A percentile compares a stretch with the other conserved stretches of the same genome.
Conservation (phyloP, 1,284 basidiomycete species). For the Ganoderma leucocontextum region DNA sequence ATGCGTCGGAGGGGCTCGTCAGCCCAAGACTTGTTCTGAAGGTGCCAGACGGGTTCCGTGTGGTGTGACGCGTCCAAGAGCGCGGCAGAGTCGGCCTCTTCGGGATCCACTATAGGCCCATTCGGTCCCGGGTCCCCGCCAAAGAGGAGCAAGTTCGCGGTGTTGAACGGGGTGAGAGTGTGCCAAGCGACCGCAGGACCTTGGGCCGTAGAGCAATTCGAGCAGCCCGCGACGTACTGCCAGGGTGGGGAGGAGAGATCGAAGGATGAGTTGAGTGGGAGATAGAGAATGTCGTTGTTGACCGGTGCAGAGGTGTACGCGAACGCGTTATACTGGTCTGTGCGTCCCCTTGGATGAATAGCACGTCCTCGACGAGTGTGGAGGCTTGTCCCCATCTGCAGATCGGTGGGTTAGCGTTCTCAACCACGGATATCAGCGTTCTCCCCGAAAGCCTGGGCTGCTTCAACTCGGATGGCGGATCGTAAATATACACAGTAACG, state of each 20-base stretch:
- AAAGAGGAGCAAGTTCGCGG: conserved; percentile 65
- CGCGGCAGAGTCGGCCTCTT: conserved; percentile 68
- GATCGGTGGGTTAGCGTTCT: neutral
- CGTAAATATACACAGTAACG: neutral
- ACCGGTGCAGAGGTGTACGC: conserved; percentile 81
- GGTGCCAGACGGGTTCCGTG: conserved; percentile 53
- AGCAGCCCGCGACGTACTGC: conserved; percentile 59
- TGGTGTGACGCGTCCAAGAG: conserved; percentile 56
- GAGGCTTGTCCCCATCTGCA: conserved; percentile 88
- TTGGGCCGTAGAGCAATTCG: conserved; percentile 51
- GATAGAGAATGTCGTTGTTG: conserved; percentile 71
- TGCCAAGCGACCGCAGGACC: conserved; percentile 83
- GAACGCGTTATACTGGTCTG: conserved; percentile 70
- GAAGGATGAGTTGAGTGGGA: conserved; percentile 73
- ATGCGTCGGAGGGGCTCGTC: conserved; percentile 77
- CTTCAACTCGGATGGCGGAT: neutral
- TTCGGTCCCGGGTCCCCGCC: conserved; percentile 78
- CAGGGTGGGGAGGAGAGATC: conserved; percentile 69
- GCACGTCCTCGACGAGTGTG: conserved; percentile 63
- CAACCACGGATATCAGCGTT: neutral
- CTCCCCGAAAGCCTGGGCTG: neutral
- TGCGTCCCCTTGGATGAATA: conserved; percentile 85
- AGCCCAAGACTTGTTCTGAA: conserved; percentile 64
- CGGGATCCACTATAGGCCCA: conserved; percentile 59
- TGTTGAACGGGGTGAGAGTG: conserved; percentile 72